Evolutionary conservation across 1,139 yeast genomes (phyloP), one percentile per base, ranked within the genome.

Genomic region (Schizosaccharomyces versatilis): DNA sequence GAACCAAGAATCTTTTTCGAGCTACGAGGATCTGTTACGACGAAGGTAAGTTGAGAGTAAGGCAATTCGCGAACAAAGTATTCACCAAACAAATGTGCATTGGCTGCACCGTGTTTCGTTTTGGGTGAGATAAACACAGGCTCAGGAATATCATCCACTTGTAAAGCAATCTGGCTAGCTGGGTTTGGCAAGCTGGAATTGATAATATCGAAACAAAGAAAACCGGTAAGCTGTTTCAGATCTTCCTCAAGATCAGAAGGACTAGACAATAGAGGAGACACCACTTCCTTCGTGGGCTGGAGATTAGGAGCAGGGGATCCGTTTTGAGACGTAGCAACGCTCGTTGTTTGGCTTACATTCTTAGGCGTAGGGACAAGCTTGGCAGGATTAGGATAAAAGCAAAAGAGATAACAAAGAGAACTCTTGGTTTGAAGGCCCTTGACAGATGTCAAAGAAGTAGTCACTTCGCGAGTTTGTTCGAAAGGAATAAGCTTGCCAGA

Each of bases 371-470:
- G 49, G 36, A 8, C 3, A 1, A 19, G 1, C 36, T 7, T 2
- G 36, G 38, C 19, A 44, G 49, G 38, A 15, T n/a, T 69, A 36
- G 98, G 97, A 68, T 78, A 85, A 71, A 90, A 90, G 2, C 93
- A 76, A 54, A 83, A 70, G 10, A 79, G 73, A 66, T 84, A 90
- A 12, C 78, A 74, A 41, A 90, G 72, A 19, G 74, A 68, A 64
- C 98, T 98, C 70, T 83, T 83, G 49, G 94, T 79, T 15, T 90
- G 86, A 64, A 80, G 82, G 59, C 68, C 69, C 61, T 75, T 78
- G 63, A 79, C 78, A 51, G 49, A 44, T n/a, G 81, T 76, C 61
- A 90, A 72, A 60, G 76, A 75, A 54, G 80, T 79, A 7, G 73
- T 73, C 62, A 81, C 75, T 60, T 74, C 69, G 56, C 78, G 76